Evolutionary conservation across 768 basidiomycete species (phyloP), one percentile per base, ranked within the genome.

Genomic region (Russula virescens): DNA sequence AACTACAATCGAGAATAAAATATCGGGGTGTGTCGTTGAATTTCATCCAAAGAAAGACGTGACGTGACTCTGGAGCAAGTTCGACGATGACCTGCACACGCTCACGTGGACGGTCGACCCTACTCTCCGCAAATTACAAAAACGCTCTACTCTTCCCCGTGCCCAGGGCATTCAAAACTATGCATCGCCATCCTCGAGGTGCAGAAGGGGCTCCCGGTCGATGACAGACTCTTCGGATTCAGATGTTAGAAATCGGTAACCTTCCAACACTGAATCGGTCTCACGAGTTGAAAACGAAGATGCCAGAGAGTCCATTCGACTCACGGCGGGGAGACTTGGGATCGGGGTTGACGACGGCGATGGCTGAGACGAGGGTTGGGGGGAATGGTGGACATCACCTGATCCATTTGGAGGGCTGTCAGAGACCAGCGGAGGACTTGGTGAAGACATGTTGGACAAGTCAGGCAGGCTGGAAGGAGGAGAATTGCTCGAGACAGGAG

Each of bases 161-260:
- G 26, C 23, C n/a, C 34, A 49, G 23, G 38, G 16, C 34, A 31
- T 56, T 34, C 21, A 18, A 47, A 13, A 38, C 28, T 59, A 58
- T 46, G 34, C 43, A 45, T 62, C 64, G 14, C 31, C 46, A 21
- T 52, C 65, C 13, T 48, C 65, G n/a, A 66, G 31, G 8, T 65
- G 55, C 16, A 67, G 34, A 45, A 67, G 66, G 9, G 66, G 66
- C 60, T 67, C 64, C 51, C 64, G 52, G 18, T 63, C 59, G 18
- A 67, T 40, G 25, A 67, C 28, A 2, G 66, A 67, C 28, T 67
- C 66, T 21, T 66, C 66, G 31, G 66, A 66, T 57, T 66, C 65
- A 8, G 66, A 67, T n/a, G 55, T 25, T 50, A 67, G 26, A 19
- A 65, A 61, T 16, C 66, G 54, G 38, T 67, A 65, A 1, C 60